Evolutionary conservation across 2,329 filamentous ascomycete species (phyloP).

Genomic region (Myriosclerotinia curreyana): DNA sequence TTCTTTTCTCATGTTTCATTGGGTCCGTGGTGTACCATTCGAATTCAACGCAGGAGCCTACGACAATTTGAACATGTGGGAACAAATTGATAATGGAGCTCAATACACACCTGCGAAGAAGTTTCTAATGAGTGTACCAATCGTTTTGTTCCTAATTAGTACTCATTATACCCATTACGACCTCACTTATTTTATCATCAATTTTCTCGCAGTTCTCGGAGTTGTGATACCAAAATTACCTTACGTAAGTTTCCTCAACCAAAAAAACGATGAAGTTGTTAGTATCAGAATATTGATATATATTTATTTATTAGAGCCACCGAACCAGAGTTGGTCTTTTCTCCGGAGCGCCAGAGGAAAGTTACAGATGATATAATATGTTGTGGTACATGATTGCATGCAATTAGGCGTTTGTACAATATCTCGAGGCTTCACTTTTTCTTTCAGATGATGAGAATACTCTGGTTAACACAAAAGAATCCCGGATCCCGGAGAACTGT

Average conservation of each 20-base stretch:
- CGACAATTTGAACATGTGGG: conserved; percentile 99
- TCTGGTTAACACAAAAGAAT: conserved; percentile 30
- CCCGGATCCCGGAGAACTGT: conserved; percentile 30
- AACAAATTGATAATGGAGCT: conserved; percentile 98
- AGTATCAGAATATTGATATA: conserved; percentile 25
- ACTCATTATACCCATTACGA: conserved; percentile 99
- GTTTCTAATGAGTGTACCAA: conserved; percentile 91
- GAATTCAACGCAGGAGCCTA: conserved; percentile 99
- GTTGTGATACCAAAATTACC: conserved; percentile 97
- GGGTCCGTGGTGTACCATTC: conserved; percentile 94
- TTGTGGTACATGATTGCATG: conserved; percentile 27
- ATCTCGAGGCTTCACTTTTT: conserved; percentile 31
- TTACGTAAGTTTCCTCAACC: conserved; percentile 60
- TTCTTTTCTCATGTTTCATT: conserved; percentile 99
- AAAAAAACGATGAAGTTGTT: neutral
- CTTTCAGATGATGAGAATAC: conserved; percentile 33
- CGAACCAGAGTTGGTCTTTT: conserved; percentile 75
- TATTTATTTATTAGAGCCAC: conserved; percentile 58
- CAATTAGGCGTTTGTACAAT: conserved; percentile 36
- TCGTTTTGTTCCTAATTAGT: conserved; percentile 90
- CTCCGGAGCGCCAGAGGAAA: conserved; percentile 64
- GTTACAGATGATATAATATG: conserved; percentile 32
- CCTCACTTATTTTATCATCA: conserved; percentile 93
- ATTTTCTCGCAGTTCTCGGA: conserved; percentile 85
- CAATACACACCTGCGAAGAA: conserved; percentile 99